Evolutionary conservation across 192 early-diverging fungal genomes (phyloP).

Genomic region (Podila minutissima): DNA sequence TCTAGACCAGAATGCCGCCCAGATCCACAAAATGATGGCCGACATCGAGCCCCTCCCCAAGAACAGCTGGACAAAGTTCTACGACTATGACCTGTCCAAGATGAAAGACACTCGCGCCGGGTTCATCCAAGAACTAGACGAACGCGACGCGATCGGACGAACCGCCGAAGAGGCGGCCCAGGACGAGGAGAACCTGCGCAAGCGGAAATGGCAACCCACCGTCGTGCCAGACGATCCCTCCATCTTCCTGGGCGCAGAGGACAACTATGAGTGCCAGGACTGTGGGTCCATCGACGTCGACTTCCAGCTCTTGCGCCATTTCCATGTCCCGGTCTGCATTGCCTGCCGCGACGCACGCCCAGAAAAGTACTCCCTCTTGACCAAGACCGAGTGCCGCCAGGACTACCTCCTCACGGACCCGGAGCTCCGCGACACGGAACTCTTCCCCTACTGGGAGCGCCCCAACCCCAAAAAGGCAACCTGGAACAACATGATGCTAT

Average conservation of each 20-base stretch:
- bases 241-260: conserved; percentile 55
- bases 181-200: conserved; percentile 39
- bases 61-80: conserved; percentile 52
- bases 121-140: conserved; percentile 75
- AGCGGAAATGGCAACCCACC: conserved; percentile 50
- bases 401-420: conserved; percentile 97
- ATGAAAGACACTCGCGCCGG: conserved; percentile 91
- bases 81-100: conserved; percentile 88
- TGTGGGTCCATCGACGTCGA: conserved; percentile 90
- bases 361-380: conserved; percentile 93
- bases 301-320: conserved; percentile 73
- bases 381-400: conserved; percentile 87
- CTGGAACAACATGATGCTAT: conserved; percentile 98
- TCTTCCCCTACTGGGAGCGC: conserved; percentile 85
- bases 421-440: conserved; percentile 82
- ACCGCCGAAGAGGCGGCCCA: neutral
- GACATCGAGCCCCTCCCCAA: conserved; percentile 43
- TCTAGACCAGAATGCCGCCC: conserved; percentile 21
- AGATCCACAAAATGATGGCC: conserved; percentile 25
- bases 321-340: conserved; percentile 79
- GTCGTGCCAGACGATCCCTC: conserved; percentile 54
- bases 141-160: conserved; percentile 16
- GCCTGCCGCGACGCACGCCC: conserved; percentile 76
- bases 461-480: conserved; percentile 96
- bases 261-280: conserved; percentile 81